phyloP scores from a whole-genome alignment of 1,284 basidiomycete species.

The Trichosporon faecale region DNA sequence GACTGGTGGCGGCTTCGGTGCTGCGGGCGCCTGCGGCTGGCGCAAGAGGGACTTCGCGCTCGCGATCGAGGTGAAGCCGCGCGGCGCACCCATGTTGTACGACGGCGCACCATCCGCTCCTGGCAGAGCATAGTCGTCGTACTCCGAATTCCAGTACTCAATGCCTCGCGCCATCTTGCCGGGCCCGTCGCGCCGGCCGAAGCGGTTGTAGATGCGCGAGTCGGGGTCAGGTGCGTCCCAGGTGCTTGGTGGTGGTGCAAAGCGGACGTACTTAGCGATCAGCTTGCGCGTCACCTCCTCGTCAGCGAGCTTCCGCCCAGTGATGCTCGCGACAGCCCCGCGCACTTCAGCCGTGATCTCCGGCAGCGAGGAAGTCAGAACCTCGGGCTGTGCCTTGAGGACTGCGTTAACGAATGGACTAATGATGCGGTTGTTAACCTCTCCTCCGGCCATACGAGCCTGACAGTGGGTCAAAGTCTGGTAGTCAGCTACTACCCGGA shows the following conservation, averaged over 20 bases:
- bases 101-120: slow-evolving; percentile 9
- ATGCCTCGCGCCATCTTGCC: slow-evolving; percentile 40
- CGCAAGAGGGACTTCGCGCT: slow-evolving; percentile 20
- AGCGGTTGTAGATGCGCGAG: slow-evolving; percentile 32
- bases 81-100: slow-evolving; percentile 20
- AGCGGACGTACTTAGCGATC: slow-evolving; percentile 45
- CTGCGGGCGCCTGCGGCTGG: slow-evolving; percentile 9
- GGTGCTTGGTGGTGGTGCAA: slow-evolving; percentile 43
- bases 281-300: slow-evolving; percentile 38
- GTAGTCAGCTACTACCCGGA: background rate
- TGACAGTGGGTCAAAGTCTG: slow-evolving; percentile 45
- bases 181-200: slow-evolving; percentile 41
- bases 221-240: slow-evolving; percentile 45
- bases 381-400: slow-evolving; percentile 28
- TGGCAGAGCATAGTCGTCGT: slow-evolving; percentile 48
- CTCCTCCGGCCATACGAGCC: slow-evolving; percentile 47
- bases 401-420: slow-evolving; percentile 45
- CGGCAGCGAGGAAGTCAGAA: slow-evolving; percentile 34
- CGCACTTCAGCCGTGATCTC: slow-evolving; percentile 36
- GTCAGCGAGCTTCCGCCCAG: slow-evolving; percentile 32
- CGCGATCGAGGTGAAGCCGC: slow-evolving; percentile 18
- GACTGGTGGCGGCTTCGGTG: slow-evolving; percentile 31
- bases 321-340: slow-evolving; percentile 34
- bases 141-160: slow-evolving; percentile 48
- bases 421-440: slow-evolving; percentile 42